A percentile compares a stretch with the other conserved stretches of the same genome.
Conservation (phyloP, 2,329 filamentous ascomycete species). For the Hirsutella minnesotensis region DNA sequence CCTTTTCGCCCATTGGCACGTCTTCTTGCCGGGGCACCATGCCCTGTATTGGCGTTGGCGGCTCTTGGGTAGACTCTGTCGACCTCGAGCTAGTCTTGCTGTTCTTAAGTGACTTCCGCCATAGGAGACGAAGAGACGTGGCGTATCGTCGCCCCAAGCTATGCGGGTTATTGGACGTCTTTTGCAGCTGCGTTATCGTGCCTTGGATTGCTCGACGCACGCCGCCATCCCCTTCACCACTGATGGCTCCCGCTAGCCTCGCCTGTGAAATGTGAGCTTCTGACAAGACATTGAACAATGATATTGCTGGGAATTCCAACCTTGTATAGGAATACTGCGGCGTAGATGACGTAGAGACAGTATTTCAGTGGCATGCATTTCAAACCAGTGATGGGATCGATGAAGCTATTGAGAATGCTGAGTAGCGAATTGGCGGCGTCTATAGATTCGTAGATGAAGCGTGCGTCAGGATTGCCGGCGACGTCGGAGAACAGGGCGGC, state of each 20-base stretch:
- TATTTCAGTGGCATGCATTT: conserved; percentile 54
- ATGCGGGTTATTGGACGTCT: conserved; percentile 43
- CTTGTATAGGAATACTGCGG: conserved; percentile 55
- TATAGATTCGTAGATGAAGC: conserved; percentile 55
- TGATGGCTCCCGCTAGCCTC: conserved; percentile 46
- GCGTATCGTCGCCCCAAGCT: conserved; percentile 51
- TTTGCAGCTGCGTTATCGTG: conserved; percentile 47
- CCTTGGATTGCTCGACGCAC: conserved; percentile 45
- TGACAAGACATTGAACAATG: background rate
- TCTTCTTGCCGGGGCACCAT: conserved; percentile 13
- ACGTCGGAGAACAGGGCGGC: conserved; percentile 38
- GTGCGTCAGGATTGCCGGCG: conserved; percentile 47
- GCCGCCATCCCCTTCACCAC: conserved; percentile 38
- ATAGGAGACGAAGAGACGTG: conserved; percentile 46
- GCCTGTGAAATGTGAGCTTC: conserved; percentile 21
- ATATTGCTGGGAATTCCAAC: conserved; percentile 17
- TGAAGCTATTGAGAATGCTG: conserved; percentile 45
- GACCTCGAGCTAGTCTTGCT: conserved; percentile 1
- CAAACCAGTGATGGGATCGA: conserved; percentile 45
- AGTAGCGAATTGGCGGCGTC: conserved; percentile 52
- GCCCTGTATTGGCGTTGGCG: conserved; percentile 12
- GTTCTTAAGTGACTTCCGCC: conserved; percentile 30
- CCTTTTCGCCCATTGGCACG: conserved; percentile 11
- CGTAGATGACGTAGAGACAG: conserved; percentile 51
- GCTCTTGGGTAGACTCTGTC: conserved; percentile 6